A percentile compares a stretch with the other conserved stretches of the same genome.
Conservation (phyloP, 352 stramenopile genomes). For the Phytophthora fragariaefolia region DNA sequence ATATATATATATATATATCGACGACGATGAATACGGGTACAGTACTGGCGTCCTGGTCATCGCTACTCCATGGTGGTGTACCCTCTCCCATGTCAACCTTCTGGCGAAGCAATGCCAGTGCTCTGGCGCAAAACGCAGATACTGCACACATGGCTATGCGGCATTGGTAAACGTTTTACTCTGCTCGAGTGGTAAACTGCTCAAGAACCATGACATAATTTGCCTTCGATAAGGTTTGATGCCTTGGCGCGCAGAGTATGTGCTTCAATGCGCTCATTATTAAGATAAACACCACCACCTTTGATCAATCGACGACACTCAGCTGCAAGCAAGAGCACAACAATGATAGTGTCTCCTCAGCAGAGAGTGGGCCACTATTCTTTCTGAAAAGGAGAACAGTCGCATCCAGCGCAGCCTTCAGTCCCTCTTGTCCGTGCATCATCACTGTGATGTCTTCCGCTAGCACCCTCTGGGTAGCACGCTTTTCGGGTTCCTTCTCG, state of each 20-base stretch:
- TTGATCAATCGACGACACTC: slow-evolving; percentile 96
- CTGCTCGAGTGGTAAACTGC: no score
- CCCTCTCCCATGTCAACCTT: no score
- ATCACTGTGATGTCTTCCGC: slow-evolving; percentile 90
- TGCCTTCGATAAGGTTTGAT: slow-evolving; percentile 67
- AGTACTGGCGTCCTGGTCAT: no score
- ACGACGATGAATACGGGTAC: no score
- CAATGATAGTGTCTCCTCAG: slow-evolving; percentile 50
- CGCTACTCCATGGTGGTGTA: no score
- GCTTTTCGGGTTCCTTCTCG: slow-evolving; percentile 79
- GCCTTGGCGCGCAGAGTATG: slow-evolving; percentile 45
- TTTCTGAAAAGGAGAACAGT: slow-evolving; percentile 80
- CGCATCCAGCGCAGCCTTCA: slow-evolving; percentile 62
- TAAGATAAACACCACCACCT: slow-evolving; percentile 95
- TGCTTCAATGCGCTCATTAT: slow-evolving; percentile 84
- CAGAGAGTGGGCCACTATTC: slow-evolving; percentile 59
- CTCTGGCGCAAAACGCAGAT: no score
- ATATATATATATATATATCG: no score
- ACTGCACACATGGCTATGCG: no score
- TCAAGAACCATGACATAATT: no score
- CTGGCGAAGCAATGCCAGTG: no score
- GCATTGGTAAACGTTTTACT: no score
- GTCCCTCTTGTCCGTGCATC: slow-evolving; percentile 93
- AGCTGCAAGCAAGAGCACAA: slow-evolving; percentile 49
- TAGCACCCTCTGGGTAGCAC: slow-evolving; percentile 71